These are phyloP conservation scores for Dittrichia graveolens DNA, from an alignment of 129 eudicot species.

Conservation along the genomic window DNA sequence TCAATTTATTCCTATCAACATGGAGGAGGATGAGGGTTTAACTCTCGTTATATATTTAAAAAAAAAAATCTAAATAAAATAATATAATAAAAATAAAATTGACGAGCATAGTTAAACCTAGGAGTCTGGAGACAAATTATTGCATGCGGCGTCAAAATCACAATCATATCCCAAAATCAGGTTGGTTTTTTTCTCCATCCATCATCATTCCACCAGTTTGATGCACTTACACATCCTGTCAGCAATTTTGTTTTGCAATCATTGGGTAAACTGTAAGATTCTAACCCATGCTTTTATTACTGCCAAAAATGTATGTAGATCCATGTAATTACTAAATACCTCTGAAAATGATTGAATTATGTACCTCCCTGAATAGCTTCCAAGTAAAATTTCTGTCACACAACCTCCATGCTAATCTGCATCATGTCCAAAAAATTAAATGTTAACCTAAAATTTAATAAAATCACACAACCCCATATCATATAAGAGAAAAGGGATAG, in stretches of 20 bases:
- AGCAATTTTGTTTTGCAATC: conserved; percentile 9
- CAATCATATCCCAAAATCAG: conserved; percentile 15
- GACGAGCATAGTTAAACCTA: conserved; percentile 4
- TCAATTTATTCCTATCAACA: no score
- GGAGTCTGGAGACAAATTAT: conserved; percentile 1
- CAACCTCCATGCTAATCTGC: conserved; percentile 28
- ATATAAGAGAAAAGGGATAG: no score
- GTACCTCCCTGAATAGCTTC: conserved; percentile 19
- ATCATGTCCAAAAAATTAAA: conserved; percentile 15
- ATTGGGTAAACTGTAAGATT: conserved; percentile 16
- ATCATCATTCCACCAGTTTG: conserved; percentile 19
- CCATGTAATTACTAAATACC: conserved; percentile 25
- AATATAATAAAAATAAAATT: background rate
- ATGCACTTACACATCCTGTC: conserved; percentile 13
- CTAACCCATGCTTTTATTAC: conserved; percentile 30
- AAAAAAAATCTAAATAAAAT: no score
- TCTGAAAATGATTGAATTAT: conserved; percentile 27
- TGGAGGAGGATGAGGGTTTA: no score
- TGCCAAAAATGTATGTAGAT: conserved; percentile 29
- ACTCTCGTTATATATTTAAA: no score
- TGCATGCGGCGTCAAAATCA: background rate
- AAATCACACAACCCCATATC: background rate
- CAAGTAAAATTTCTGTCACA: conserved; percentile 14
- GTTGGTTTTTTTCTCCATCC: conserved; percentile 12
- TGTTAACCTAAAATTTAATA: background rate